Base-by-base conservation (phyloP, 2,329 filamentous ascomycete genomes). In the Scopulariopsis brevicaulis region DNA sequence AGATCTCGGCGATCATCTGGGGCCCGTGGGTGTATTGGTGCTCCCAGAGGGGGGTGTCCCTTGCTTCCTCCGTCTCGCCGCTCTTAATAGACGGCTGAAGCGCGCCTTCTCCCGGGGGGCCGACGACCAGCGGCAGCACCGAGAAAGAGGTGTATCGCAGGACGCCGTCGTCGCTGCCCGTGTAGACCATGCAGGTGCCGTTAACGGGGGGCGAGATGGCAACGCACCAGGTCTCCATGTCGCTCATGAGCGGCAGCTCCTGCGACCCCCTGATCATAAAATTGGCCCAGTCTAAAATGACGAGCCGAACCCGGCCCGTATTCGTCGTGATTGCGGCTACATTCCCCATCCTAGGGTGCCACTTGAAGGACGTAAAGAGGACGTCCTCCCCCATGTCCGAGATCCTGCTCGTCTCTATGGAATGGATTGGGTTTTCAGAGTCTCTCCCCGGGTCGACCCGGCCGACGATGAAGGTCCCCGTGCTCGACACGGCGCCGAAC, bases 401-500 rank as follows among this genome's bases (percentile, higher is more conserved):
- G 55, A 77, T 76, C 60, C 69, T 72, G 63, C 79, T 74, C 11
- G 73, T 77, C 28, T 67, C 68, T 25, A 80, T 60, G 58, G 75
- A 70, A 59, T 69, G 65, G 32, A 80, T 59, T 2, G 72, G 69
- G 12, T 64, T 55, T 37, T 62, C 64, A 43, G 70, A 61, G 15
- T 68, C 64, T 53, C 66, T 57, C 1, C 63, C 61, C 54, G 76
- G 76, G 10, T 75, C 65, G 52, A 86, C 71, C 62, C 69, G 74
- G 69, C 86, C 90, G 55, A 93, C 74, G 1, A 79, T 79, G 14
- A 95, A 72, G 0, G 79, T 78, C 0, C 87, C 89, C 0, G 87
- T 89, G 61, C 90, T 96, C 1, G 88, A 89, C 10, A 90, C 89
- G 3, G 86, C 83, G 11, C 84, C 90, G 57, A 96, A 78, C 3